Conservation (phyloP, 192 early-diverging fungal genomes). For the Gryganskiella cystojenkinii region DNA sequence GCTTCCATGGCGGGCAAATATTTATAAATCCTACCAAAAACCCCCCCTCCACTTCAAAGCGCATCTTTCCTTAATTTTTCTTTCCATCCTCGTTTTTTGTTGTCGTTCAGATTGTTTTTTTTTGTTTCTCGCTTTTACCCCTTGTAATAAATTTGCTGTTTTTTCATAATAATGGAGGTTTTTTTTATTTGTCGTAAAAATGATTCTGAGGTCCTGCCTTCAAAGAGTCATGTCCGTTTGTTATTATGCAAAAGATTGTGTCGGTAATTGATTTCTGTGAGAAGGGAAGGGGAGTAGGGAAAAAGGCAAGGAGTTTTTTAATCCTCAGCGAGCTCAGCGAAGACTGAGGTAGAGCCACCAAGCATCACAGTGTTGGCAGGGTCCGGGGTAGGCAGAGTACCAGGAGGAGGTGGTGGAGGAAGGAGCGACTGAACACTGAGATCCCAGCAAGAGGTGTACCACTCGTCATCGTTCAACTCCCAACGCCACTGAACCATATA, state of each 20-base stretch:
- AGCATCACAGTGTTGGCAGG: neutral
- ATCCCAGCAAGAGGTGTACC: conserved; percentile 51
- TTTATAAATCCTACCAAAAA: too few relatives aligned
- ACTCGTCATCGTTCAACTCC: conserved; percentile 34
- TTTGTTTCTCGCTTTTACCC: neutral
- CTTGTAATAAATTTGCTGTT: neutral
- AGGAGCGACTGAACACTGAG: conserved; percentile 1
- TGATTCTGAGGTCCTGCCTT: conserved; percentile 1
- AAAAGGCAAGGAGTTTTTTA: neutral
- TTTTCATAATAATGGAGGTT: neutral
- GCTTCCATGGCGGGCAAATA: neutral
- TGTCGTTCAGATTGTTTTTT: neutral
- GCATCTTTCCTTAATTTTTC: too few relatives aligned
- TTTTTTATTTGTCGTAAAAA: too few relatives aligned
- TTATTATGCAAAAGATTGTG: neutral
- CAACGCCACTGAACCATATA: conserved; percentile 47
- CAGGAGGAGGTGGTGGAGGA: neutral
- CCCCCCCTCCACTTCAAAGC: too few relatives aligned
- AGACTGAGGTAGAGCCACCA: conserved; percentile 20
- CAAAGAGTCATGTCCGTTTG: neutral
- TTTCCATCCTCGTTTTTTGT: neutral
- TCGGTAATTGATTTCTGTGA: too few relatives aligned
- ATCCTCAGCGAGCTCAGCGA: conserved; percentile 33
- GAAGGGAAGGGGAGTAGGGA: neutral
- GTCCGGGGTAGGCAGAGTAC: neutral